Percentiles rank a stretch among this genome's conserved stretches.
phyloP scores from a whole-genome alignment of 495 filamentous ascomycete genomes.

The Collariella sp. region DNA sequence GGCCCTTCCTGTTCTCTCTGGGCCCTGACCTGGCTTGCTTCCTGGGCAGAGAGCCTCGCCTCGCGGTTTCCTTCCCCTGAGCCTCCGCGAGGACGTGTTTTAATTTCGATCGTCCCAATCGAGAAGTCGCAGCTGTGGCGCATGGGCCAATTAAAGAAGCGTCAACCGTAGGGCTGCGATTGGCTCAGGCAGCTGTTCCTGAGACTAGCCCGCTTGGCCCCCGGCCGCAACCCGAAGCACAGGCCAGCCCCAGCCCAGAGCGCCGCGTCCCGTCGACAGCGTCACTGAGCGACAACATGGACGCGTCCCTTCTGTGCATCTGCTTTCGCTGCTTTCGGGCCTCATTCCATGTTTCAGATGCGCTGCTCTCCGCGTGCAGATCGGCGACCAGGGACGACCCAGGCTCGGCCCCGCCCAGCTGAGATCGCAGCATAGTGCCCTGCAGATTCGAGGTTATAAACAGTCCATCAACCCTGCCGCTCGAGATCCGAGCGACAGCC shows the following conservation, averaged over 20 bases:
- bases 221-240: neutral
- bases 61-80: slow-evolving; percentile 9
- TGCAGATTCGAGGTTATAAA: too few relatives aligned
- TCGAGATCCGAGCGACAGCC: too few relatives aligned
- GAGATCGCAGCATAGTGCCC: too few relatives aligned
- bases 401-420: too few relatives aligned
- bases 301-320: neutral
- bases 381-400: neutral
- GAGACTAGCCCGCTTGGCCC: slow-evolving; percentile 11
- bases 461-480: too few relatives aligned
- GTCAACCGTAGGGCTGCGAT: slow-evolving; percentile 10
- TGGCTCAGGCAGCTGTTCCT: slow-evolving; percentile 20
- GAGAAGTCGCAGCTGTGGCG: slow-evolving; percentile 21
- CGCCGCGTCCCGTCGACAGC: neutral
- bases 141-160: slow-evolving; percentile 14
- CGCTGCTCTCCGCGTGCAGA: neutral
- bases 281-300: too few relatives aligned
- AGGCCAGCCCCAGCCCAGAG: neutral
- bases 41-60: too few relatives aligned
- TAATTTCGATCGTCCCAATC: slow-evolving; percentile 27
- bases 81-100: slow-evolving; percentile 16
- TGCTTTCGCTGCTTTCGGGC: neutral
- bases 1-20: too few relatives aligned
- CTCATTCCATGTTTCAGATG: slow-evolving; percentile 4
- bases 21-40: too few relatives aligned